Percentiles rank a stretch among this genome's conserved stretches.
phyloP scores from a whole-genome alignment of 2,329 filamentous ascomycete species.

The Fusarium sp. region DNA sequence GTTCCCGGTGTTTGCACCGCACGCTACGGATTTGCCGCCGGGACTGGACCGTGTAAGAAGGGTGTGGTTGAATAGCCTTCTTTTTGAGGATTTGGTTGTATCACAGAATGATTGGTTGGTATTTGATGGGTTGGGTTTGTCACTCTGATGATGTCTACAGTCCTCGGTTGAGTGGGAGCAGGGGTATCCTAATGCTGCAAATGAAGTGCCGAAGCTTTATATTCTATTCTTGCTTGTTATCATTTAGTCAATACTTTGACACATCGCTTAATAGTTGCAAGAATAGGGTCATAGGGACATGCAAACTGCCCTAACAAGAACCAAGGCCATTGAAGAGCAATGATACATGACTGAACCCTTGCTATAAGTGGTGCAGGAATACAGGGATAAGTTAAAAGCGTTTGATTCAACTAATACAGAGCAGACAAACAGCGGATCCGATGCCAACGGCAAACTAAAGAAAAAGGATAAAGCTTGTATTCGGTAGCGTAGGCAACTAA shows the following conservation, averaged over 20 bases:
- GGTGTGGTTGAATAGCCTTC: conserved; percentile 4
- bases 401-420: conserved; percentile 9
- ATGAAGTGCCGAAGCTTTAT: neutral
- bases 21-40: conserved; percentile 15
- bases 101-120: conserved; percentile 11
- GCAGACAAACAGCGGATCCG: conserved; percentile 28
- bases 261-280: neutral
- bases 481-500: neutral
- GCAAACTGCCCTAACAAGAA: neutral
- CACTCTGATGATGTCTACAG: neutral
- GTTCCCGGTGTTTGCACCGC: conserved; percentile 22
- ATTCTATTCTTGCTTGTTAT: neutral
- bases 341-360: neutral
- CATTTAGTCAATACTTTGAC: neutral
- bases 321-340: too few relatives aligned
- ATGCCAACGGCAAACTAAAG: neutral
- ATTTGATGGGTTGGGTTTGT: neutral
- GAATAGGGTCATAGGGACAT: neutral
- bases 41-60: conserved; percentile 14
- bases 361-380: conserved; percentile 14
- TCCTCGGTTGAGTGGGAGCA: neutral
- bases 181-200: neutral
- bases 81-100: conserved; percentile 11
- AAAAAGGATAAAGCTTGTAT: conserved; percentile 3
- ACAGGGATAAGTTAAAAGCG: conserved; percentile 2